Conservation (phyloP, 768 basidiomycete genomes). For the Suillus americanus region DNA sequence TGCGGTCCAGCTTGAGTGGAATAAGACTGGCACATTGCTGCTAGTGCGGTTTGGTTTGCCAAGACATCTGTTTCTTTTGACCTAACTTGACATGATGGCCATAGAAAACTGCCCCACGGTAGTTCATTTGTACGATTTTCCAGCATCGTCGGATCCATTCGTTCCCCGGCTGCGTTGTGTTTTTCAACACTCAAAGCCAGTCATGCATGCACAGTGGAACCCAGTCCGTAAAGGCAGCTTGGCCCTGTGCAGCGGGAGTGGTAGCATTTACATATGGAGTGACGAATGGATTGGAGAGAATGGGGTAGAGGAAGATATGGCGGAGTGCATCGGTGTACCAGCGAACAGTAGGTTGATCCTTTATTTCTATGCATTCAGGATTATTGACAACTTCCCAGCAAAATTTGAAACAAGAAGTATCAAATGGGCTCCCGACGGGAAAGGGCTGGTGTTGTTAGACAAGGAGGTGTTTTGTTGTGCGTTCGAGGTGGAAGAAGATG, state of each 20-base stretch:
- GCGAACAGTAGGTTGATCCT: constrained; percentile 54
- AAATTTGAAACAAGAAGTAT: constrained; percentile 71
- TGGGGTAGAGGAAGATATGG: constrained; percentile 69
- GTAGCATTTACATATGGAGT: constrained; percentile 76
- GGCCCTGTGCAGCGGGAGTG: constrained; percentile 63
- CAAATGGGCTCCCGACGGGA: constrained; percentile 85
- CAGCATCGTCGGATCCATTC: constrained; percentile 55
- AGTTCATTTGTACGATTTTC: constrained; percentile 73
- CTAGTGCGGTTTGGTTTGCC: constrained; percentile 68
- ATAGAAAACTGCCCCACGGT: constrained; percentile 63
- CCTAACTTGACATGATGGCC: constrained; percentile 11
- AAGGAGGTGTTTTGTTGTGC: constrained; percentile 84
- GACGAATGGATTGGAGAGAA: constrained; percentile 73
- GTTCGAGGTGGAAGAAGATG: constrained; percentile 67
- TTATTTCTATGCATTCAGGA: constrained; percentile 9
- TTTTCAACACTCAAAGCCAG: constrained; percentile 60
- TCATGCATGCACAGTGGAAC: constrained; percentile 77
- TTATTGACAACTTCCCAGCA: constrained; percentile 37
- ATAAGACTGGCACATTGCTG: constrained; percentile 70
- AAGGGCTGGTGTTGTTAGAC: constrained; percentile 72
- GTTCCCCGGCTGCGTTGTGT: constrained; percentile 64
- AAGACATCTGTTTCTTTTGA: not conserved
- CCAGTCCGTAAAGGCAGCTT: constrained; percentile 76
- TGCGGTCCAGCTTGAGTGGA: constrained; percentile 76
- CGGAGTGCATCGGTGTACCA: constrained; percentile 89